Evolutionary conservation across 768 basidiomycete genomes (phyloP), one percentile per base, ranked within the genome.

Genomic region (Boletus rufocinnamomeus): DNA sequence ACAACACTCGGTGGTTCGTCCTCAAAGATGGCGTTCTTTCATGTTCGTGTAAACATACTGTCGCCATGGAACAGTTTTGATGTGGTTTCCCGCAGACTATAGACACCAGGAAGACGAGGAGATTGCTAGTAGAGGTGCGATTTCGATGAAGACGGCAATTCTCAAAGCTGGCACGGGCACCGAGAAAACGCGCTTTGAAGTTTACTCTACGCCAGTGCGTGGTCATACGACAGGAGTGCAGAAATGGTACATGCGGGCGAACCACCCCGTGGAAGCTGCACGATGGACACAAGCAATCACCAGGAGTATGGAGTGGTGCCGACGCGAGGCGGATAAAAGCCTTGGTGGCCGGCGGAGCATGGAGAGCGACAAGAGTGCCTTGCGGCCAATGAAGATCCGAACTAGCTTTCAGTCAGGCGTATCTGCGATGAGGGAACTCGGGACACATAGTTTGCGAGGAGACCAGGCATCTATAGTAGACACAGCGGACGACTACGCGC

Each of bases 1-100:
- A 94, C 69, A 87, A 85, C 58, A 89, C 90, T 0, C 80, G 95
- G 1, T 97, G 94, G 93, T 96, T 98, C 67, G 92, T 96, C 0
- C 81, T 97, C 21, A 87, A 91, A 66, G 83, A 88, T 54, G 95
- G 93, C 0, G 78, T 90, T 27, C 72, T 95, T n/a, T 92, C 90
- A 19, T 94, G 92, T 91, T 69, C 27, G 89, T 82, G 37, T 57
- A 11, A 45, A 28, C 21, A 14, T 32, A 9, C 7, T 38, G 2
- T 43, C 16, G 2, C 8, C 2, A 50, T 34, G 41, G 14, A 25
- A 19, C 13, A 19, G 2, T 21, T 50, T 40, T 66, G 23, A 69
- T n/a, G n/a, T 25, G 27, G 11, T 11, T 59, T 50, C 44, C 16
- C 14, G 14, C 16, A 73, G 89, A 93, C 72, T 97, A 91, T 69